phyloP scores from a whole-genome alignment of 495 filamentous ascomycete species.

The Xylaria flabelliformis region DNA sequence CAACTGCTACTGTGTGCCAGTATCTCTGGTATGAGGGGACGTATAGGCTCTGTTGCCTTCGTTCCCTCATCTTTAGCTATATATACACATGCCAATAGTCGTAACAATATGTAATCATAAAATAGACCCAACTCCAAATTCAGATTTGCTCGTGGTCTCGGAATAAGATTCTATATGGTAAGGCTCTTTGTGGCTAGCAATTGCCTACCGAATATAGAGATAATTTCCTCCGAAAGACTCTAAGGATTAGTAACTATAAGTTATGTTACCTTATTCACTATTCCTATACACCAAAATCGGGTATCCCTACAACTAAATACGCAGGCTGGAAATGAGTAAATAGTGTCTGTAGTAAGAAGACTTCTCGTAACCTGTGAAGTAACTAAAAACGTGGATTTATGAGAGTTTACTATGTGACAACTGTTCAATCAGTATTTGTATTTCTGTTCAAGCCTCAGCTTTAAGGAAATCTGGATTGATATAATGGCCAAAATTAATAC shows the following conservation, averaged over 20 bases:
- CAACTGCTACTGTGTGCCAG: too few species aligned
- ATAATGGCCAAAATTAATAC: not conserved
- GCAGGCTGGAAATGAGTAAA: not conserved
- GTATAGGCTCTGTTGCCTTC: too few species aligned
- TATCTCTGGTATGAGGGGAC: too few species aligned
- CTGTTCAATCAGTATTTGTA: too few species aligned
- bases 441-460: too few species aligned
- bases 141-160: not conserved
- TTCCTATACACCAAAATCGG: not conserved
- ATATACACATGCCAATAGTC: too few species aligned
- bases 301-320: not conserved
- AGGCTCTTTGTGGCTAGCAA: not conserved
- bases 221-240: not conserved
- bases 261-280: not conserved
- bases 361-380: not conserved
- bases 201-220: not conserved
- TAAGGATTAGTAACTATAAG: not conserved
- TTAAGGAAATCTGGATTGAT: not conserved
- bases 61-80: too few species aligned
- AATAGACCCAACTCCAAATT: not conserved
- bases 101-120: not conserved
- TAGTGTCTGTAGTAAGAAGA: too few species aligned
- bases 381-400: not conserved
- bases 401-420: not conserved
- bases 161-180: not conserved